Evolutionary conservation across 805 yeast genomes (phyloP).

Genomic region (Clavispora phyllophila): DNA sequence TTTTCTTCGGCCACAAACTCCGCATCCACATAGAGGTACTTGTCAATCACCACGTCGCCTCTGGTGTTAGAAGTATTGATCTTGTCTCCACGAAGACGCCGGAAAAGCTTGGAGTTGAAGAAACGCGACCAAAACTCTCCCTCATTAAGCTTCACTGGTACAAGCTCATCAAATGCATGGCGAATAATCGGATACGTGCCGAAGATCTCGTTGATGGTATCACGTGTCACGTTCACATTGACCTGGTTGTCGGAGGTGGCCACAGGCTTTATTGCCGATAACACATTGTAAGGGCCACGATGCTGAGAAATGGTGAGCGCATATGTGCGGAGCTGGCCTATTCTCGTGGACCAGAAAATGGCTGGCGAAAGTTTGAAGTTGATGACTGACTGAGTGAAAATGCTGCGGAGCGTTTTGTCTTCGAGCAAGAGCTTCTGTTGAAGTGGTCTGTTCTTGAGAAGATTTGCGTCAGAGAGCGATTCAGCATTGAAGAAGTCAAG

Average conservation of each 20-base stretch:
- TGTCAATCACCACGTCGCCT: slow-evolving; percentile 81
- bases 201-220: slow-evolving; percentile 82
- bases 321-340: slow-evolving; percentile 75
- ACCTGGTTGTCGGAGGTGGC: slow-evolving; percentile 91
- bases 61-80: slow-evolving; percentile 64
- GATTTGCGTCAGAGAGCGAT: slow-evolving; percentile 36
- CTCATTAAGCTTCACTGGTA: slow-evolving; percentile 74
- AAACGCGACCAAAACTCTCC: slow-evolving; percentile 96
- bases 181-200: slow-evolving; percentile 90
- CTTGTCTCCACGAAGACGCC: slow-evolving; percentile 85
- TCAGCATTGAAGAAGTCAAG: slow-evolving; percentile 20
- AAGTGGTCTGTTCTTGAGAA: slow-evolving; percentile 65
- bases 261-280: slow-evolving; percentile 89
- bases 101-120: slow-evolving; percentile 82
- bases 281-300: slow-evolving; percentile 88
- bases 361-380: slow-evolving; percentile 68
- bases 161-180: slow-evolving; percentile 83
- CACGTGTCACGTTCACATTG: slow-evolving; percentile 87
- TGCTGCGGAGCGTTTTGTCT: slow-evolving; percentile 62
- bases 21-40: slow-evolving; percentile 68
- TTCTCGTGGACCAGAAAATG: slow-evolving; percentile 83
- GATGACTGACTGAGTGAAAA: slow-evolving; percentile 86
- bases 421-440: slow-evolving; percentile 75
- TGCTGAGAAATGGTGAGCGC: slow-evolving; percentile 83
- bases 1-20: slow-evolving; percentile 42